phyloP scores from a whole-genome alignment of 192 early-diverging fungal species.

The Dissophora globulifera region DNA sequence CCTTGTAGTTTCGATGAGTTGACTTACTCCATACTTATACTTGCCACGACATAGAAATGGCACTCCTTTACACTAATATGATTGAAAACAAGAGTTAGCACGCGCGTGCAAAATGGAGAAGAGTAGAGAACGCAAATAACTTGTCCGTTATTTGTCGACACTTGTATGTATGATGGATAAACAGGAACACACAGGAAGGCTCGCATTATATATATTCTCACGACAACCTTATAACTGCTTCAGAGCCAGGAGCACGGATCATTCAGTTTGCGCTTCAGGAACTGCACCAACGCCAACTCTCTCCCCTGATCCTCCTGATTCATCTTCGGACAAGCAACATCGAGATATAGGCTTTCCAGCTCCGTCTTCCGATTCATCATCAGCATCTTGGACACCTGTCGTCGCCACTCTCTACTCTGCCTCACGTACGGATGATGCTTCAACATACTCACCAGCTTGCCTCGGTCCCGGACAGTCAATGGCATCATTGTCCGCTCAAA shows the following conservation, averaged over 20 bases:
- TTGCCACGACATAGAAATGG: too few species aligned
- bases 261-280: constrained; percentile 1
- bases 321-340: not conserved
- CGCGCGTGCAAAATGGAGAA: too few species aligned
- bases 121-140: too few species aligned
- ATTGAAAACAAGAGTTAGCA: too few species aligned
- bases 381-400: constrained; percentile 31
- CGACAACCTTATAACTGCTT: too few species aligned
- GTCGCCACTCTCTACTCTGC: not conserved
- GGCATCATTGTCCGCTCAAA: constrained; percentile 10
- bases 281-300: not conserved
- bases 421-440: constrained; percentile 28
- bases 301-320: not conserved
- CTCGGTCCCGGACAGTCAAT: constrained; percentile 18
- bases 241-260: not conserved
- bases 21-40: too few species aligned
- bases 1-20: too few species aligned
- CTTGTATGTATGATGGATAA: too few species aligned
- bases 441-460: constrained; percentile 11
- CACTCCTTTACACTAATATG: too few species aligned
- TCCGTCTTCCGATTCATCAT: constrained; percentile 34
- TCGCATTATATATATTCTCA: too few species aligned
- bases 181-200: too few species aligned
- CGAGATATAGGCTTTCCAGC: constrained; percentile 25
- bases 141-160: too few species aligned